Percentiles rank a stretch among this genome's conserved stretches.
Evolutionary conservation across 106 monocot genomes (phyloP).

Genomic region (Iris macrosiphon): DNA sequence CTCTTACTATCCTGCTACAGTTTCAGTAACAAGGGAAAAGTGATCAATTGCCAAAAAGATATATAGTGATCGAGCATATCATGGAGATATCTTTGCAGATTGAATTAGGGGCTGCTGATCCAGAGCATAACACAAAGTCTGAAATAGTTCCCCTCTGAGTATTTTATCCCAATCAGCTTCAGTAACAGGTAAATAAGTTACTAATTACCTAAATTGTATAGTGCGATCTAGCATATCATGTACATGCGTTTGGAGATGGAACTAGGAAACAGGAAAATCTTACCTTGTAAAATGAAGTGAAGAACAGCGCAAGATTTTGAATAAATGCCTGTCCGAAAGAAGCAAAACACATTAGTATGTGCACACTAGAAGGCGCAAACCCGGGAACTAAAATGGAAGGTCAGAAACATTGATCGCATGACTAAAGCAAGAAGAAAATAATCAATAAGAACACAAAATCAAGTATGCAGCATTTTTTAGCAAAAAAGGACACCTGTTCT

Average conservation of each 20-base stretch:
- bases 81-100: no score
- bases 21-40: no score
- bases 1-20: no score
- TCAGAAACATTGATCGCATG: neutral
- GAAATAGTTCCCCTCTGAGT: no score
- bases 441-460: neutral
- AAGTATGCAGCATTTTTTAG: neutral
- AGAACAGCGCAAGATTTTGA: constrained; percentile 93
- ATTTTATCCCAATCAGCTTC: no score
- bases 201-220: no score
- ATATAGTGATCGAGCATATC: no score
- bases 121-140: no score
- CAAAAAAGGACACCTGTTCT: constrained; percentile 57
- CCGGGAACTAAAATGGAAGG: neutral
- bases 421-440: neutral
- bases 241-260: neutral
- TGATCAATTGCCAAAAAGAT: no score
- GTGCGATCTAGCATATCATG: no score
- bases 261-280: constrained; percentile 5
- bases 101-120: no score
- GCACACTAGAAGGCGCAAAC: neutral
- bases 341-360: neutral
- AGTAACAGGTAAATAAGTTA: no score
- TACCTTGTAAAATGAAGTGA: constrained; percentile 97
- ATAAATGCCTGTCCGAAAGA: constrained; percentile 69